Conservation (phyloP, 192 early-diverging fungal species). For the Linnemannia hyalina region DNA sequence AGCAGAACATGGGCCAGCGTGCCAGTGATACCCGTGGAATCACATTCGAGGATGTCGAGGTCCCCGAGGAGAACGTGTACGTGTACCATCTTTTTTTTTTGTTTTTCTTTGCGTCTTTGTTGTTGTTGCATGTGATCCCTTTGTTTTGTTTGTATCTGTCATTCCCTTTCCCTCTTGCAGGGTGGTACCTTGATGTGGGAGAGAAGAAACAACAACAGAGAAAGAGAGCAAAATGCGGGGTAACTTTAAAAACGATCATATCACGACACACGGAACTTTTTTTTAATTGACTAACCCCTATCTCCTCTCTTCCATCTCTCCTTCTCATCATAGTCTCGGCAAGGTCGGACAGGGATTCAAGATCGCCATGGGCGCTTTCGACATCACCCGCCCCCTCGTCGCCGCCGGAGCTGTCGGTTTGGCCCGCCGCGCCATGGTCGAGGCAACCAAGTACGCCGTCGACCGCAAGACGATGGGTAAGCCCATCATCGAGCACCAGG, state of each 20-base stretch:
- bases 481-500: conserved; percentile 90
- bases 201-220: neutral
- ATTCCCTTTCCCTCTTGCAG: neutral
- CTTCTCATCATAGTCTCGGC: conserved; percentile 60
- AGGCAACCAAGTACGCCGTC: conserved; percentile 88
- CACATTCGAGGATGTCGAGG: conserved; percentile 86
- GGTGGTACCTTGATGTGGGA: conserved; percentile 11
- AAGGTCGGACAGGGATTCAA: conserved; percentile 91
- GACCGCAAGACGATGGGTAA: conserved; percentile 98
- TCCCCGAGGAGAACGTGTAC: conserved; percentile 82
- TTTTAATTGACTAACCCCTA: neutral
- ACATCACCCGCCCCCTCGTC: conserved; percentile 92
- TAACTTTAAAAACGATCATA: neutral
- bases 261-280: neutral
- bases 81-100: conserved; percentile 2
- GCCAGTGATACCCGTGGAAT: conserved; percentile 93
- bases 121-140: conserved; percentile 33
- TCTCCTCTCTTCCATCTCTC: neutral
- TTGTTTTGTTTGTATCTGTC: conserved; percentile 15
- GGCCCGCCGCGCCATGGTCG: conserved; percentile 92
- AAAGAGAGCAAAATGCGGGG: conserved; percentile 11
- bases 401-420: conserved; percentile 91
- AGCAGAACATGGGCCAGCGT: conserved; percentile 98
- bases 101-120: neutral
- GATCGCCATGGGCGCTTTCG: conserved; percentile 97